Base-by-base conservation (phyloP, 305 asterid genomes). In the Caryopteris hybrid region DNA sequence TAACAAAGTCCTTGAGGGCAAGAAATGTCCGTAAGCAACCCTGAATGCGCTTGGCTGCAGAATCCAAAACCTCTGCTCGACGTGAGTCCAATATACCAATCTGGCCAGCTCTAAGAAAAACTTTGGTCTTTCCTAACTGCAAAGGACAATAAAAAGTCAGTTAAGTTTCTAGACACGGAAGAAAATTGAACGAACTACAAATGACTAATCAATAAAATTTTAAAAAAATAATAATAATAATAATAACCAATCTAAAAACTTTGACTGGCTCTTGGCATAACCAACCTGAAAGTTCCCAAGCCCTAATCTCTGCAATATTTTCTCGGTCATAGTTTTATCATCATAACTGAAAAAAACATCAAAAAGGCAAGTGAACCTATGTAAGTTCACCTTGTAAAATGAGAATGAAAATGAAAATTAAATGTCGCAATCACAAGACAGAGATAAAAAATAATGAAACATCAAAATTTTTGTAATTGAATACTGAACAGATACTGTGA, bases 21-120 rank as follows among this genome's bases (percentile, higher is more conserved):
- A 86, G 62, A 81, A 64, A 86, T 71, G 96, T 86, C 67, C 89
- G 88, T 66, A 91, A 63, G 63, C 77, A 76, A 52, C 94, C 81
- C 85, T 95, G 99, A 80, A 95, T 87, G 65, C 76, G 78, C 78
- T 79, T 91, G 66, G 96, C 96, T 50, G 99, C 91, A 68, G 80
- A 79, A 78, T 91, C 97, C 80, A 95, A 77, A 76, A 91, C 96
- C 84, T 86, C 99, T 22, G 92, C 83, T 59, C 99, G 94, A 4
- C 91, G 88, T 17, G 95, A 84, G 68, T 95, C 98, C 79, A 95
- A 74, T 68, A 88, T 76, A 64, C 84, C 99, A 78, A 91, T 92
- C 81, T 95, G 99, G 65, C 97, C 99, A 66, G 99, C 99, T 77
- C 99, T 80, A 69, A 95, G 98, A 70, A 95, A 95, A 56, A 92